Percentiles rank a stretch among this genome's conserved stretches.
Evolutionary conservation across 169 alveolate genomes (phyloP).

Genomic region (Plasmodium knowlesi): DNA sequence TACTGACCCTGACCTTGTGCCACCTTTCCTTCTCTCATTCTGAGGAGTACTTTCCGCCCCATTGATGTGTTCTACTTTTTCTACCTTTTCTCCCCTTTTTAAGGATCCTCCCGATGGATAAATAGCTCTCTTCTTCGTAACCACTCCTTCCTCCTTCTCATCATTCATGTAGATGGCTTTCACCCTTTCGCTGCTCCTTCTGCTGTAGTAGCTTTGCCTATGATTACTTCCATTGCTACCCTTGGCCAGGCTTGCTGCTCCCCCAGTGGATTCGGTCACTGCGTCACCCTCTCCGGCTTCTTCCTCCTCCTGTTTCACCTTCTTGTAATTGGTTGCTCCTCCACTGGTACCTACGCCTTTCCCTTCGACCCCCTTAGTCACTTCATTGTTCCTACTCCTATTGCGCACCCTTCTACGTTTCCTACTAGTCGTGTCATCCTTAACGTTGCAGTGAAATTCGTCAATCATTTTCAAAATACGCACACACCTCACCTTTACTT

Average conservation of each 20-base stretch:
- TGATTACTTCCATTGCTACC: not conserved
- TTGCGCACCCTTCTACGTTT: slow-evolving; percentile 12
- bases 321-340: not conserved
- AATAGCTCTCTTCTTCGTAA: not conserved
- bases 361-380: not conserved
- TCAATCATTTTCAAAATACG: slow-evolving; percentile 83
- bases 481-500: slow-evolving; percentile 83
- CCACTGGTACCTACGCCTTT: not conserved
- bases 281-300: not conserved
- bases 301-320: not conserved
- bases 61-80: not conserved
- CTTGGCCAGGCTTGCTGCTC: not conserved
- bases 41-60: not conserved
- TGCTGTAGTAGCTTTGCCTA: not conserved
- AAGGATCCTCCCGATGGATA: not conserved
- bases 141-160: slow-evolving; percentile 10
- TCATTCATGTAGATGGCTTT: slow-evolving; percentile 3
- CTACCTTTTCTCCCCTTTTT: not conserved
- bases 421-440: slow-evolving; percentile 11
- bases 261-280: not conserved
- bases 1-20: not conserved
- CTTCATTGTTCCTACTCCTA: not conserved
- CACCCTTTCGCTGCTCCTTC: slow-evolving; percentile 37
- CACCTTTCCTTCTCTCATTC: not conserved
- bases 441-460: slow-evolving; percentile 23